Evolutionary conservation across 1,284 basidiomycete species (phyloP), one percentile per base, ranked within the genome.

Genomic region (Omphalotus olearius): DNA sequence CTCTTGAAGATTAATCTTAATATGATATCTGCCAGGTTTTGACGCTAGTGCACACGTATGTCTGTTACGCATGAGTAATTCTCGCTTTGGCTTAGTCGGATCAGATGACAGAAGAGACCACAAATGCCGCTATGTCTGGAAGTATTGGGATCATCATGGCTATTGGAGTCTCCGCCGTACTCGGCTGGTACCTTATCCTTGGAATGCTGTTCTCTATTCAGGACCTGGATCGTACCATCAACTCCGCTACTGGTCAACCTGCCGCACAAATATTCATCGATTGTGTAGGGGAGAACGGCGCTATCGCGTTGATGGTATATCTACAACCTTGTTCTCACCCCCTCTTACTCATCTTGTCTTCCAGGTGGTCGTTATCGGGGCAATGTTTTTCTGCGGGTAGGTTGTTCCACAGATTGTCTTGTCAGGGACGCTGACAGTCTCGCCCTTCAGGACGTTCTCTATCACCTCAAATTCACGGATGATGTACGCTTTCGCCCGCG

Each of bases 101-200:
- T 23, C 60, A 87, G 81, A 84, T 89, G 84, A 83, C 84, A 0
- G 88, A 90, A 66, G 87, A 91, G 65, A 91, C 88, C 0, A 78
- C 71, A 45, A 85, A 89, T 61, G 85, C 87, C 13, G 82, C 83
- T 6, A 78, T 82, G 76, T 74, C 82, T 10, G 84, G 83, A 0
- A 74, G 79, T 23, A 73, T 83, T 18, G 83, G 83, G 1, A 86
- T 87, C 52, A 62, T 86, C 40, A 84, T 79, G 74, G 76, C 83
- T n/a, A 85, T 89, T 53, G 82, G 80, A 25, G 82, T 85, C n/a
- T 86, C 83, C 3, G 80, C 85, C 1, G 57, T 88, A 6, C 72
- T 86, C 4, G 84, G 86, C 16, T 85, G 83, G 78, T 87, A 85
- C 71, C 75, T 88, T 48, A 69, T 89, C 37, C 68, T 89, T 13